phyloP scores from a whole-genome alignment of 1,284 basidiomycete genomes.

The Hymenochaete sp. region DNA sequence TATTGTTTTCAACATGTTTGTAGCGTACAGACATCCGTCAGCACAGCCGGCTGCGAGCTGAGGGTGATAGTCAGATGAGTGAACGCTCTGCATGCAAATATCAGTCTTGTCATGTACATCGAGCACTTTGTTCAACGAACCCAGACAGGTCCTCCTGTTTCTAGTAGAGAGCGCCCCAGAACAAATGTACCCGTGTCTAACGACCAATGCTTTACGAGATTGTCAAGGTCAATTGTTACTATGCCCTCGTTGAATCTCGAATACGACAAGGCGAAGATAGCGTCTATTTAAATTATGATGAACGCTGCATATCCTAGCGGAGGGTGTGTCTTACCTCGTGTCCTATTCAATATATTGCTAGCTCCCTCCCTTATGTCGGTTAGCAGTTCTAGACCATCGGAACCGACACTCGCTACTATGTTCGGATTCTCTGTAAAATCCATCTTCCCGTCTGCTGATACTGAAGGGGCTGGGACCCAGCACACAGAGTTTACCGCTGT shows the following conservation, averaged over 20 bases:
- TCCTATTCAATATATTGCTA: constrained; percentile 61
- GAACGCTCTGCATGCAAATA: constrained; percentile 44
- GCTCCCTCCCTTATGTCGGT: constrained; percentile 65
- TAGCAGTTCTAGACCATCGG: constrained; percentile 67
- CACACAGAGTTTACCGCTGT: constrained; percentile 66
- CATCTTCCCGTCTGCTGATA: constrained; percentile 37
- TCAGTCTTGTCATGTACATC: background rate
- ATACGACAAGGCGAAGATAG: constrained; percentile 57
- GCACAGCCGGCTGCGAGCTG: constrained; percentile 73
- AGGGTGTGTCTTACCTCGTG: constrained; percentile 42
- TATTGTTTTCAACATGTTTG: constrained; percentile 61
- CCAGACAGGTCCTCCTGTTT: constrained; percentile 73
- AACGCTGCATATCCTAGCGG: background rate
- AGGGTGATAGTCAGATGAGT: constrained; percentile 78
- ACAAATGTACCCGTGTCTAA: constrained; percentile 65
- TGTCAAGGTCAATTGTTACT: constrained; percentile 71
- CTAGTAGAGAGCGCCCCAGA: constrained; percentile 60
- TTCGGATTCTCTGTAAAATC: constrained; percentile 51
- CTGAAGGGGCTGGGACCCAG: constrained; percentile 63
- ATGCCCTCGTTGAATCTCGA: constrained; percentile 57
- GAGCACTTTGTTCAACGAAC: constrained; percentile 34
- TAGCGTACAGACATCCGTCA: constrained; percentile 72
- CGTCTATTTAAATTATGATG: constrained; percentile 40
- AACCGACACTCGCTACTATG: constrained; percentile 64
- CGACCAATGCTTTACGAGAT: constrained; percentile 65